Evolutionary conservation across 2,329 filamentous ascomycete genomes (phyloP), one percentile per base, ranked within the genome.

Genomic region (Dryadomyces quercus-mongolicae): DNA sequence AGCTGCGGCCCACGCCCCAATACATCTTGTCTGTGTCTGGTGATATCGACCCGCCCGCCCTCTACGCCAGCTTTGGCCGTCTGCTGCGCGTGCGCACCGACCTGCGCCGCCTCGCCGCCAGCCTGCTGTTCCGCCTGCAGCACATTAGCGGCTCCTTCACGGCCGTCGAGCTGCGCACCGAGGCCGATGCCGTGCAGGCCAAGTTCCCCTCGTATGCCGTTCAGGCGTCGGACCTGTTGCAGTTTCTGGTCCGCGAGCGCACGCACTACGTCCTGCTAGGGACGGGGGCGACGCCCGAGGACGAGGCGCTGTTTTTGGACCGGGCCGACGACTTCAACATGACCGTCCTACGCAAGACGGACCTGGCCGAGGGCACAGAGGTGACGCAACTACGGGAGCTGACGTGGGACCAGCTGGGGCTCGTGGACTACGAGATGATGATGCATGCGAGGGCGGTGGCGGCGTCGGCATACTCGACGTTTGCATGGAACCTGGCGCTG

Each of bases 401-500:
- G 42, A 69, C 63, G 20, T 75, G 70, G 69, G 74, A 77, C 61
- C 74, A 78, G 63, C 70, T 72, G 55, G 71, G 69, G 3, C 63
- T 77, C 20, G 69, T 77, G 7, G 75, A 79, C 61, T 77, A 73
- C 62, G 72, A 77, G 58, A 68, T 78, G 4, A 63, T 77, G 59
- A 62, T 71, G 51, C 65, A 71, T 25, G 70, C 70, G 20, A 69
- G 67, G 12, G 62, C 70, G 18, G 70, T 77, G 55, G 67, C 68
- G 1, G 75, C 75, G 0, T 64, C 71, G 10, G 68, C 70, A 9
- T 69, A 69, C 60, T 74, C 71, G 55, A 68, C 65, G 56, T 75
- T 76, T 53, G 68, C 69, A 15, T 76, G 73, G 68, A 72, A 72
- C 54, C 60, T 78, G 16, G 73, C 72, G 10, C 59, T 75, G 56